Base-by-base conservation (phyloP, 2,329 filamentous ascomycete species). In the Ophiostoma fasciatum region DNA sequence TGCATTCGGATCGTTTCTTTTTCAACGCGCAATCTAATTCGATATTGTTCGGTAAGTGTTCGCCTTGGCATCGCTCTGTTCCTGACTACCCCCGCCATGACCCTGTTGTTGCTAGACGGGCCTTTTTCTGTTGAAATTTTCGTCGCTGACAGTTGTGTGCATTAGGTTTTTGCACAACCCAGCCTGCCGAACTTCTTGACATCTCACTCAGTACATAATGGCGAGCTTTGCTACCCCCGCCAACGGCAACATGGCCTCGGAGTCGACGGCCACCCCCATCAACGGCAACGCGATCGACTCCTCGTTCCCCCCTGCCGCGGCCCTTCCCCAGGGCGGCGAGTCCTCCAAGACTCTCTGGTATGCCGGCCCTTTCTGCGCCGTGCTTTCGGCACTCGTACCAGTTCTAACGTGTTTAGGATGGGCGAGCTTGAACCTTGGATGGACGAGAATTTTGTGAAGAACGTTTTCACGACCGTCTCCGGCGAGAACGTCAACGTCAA, bases 401-500 rank as follows among this genome's bases (percentile, higher is more conserved):
- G n/a, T n/a, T n/a, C 23, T 25, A 25, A 15, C 11, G 12, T 12
- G 7, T 20, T 11, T 43, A 94, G 87, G 88, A 98, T 98, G 90
- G 90, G 90, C 48, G 90, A 98, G 59, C 79, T 98, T 45, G 88
- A 96, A 61, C 83, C 85, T 20, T 98, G 90, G 90, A 96, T 98
- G 63, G 90, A 98, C 51, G 90, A 98, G 66, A 92, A 88, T 62
- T 98, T 96, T 59, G 82, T 98, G 54, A 87, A 92, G 61, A 90
- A 82, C 49, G 76, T 96, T 31, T 96, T 84, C 71, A 54, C 66
- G 45, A 93, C 84, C 52, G 77, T 87, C 50, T 82, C 94, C 64
- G 85, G 82, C 48, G 90, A 96, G 61, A 77, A 77, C 45, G 90
- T 98, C 51, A 94, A 94, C 51, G 90, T 98, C 50, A 98, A 98